These are phyloP conservation scores for Coemansia sp. DNA, from an alignment of 192 early-diverging fungal species.

Conservation along the genomic window DNA sequence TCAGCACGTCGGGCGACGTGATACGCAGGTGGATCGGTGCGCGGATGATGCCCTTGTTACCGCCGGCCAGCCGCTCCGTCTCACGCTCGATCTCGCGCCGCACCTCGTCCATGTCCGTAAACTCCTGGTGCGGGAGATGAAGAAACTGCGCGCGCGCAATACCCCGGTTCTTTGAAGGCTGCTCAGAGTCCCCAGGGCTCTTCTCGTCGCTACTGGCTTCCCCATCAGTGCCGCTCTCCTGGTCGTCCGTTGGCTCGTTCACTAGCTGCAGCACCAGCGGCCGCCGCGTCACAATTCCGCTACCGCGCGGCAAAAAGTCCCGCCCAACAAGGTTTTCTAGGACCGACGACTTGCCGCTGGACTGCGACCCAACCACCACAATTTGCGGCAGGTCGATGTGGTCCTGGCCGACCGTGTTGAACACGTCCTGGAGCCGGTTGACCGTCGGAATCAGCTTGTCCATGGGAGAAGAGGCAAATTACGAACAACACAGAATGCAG, in stretches of 20 bases:
- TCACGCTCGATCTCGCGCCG: conserved; percentile 75
- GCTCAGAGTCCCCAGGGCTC: not conserved
- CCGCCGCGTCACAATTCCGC: conserved; percentile 77
- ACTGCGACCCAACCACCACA: conserved; percentile 81
- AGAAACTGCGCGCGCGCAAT: conserved; percentile 61
- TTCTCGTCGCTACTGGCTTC: not conserved
- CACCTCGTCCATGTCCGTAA: conserved; percentile 71
- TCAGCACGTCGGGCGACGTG: conserved; percentile 69
- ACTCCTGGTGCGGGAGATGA: conserved; percentile 67
- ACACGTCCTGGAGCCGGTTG: conserved; percentile 77
- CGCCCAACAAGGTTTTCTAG: conserved; percentile 96
- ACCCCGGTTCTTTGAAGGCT: not conserved
- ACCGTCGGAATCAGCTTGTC: conserved; percentile 76
- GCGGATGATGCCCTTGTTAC: conserved; percentile 72
- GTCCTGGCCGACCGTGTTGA: conserved; percentile 67
- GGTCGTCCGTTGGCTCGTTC: conserved; percentile 41
- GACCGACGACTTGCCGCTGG: conserved; percentile 94
- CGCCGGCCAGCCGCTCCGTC: conserved; percentile 69
- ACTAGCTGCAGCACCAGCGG: conserved; percentile 78
- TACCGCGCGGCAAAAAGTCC: conserved; percentile 94
- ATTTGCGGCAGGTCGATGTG: conserved; percentile 79
- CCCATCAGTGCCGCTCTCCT: not conserved
- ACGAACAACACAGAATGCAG: not conserved
- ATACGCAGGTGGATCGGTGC: conserved; percentile 75
- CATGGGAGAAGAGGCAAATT: conserved; percentile 41